Base-by-base conservation (phyloP, 2,329 filamentous ascomycete genomes). In the Ophiostoma sp. region DNA sequence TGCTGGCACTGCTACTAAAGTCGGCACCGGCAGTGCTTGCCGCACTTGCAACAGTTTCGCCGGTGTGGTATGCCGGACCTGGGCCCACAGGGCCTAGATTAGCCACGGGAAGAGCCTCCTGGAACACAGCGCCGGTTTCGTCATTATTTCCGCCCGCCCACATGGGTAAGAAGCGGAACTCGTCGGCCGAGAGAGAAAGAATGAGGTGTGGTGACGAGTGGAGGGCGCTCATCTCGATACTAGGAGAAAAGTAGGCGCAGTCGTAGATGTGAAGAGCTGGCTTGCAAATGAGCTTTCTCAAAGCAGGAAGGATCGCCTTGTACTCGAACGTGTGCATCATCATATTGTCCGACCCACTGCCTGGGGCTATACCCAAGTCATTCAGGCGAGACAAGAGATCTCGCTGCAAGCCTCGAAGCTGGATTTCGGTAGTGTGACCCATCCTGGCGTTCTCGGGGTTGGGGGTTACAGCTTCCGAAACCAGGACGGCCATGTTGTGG, bases 121-220 rank as follows among this genome's bases (percentile, higher is more conserved):
- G 80, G 69, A 83, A 84, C 1, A 86, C 83, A 6, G 82, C 83
- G 31, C 84, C 83, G 4, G 82, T 84, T 20, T 81, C 81, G 72
- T 86, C 84, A 71, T 86, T 80, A 62, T 79, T 77, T 1, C 80
- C 89, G 4, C 85, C 88, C 0, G 87, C 88, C 87, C 87, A 91
- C 4, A 90, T 79, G 0, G 89, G 88, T 3, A 91, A 80, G 73
- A 83, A 90, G 70, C 85, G 85, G 73, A 86, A 83, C 77, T 91
- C 89, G 1, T 84, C 3, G 8, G 86, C 81, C 0, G 79, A 78
- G 1, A 91, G 80, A 5, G 80, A 82, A 0, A 88, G 80, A 0
- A 89, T 76, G 33, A 86, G 73, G 73, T 86, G 82, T 2, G 78
- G 77, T 0, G 80, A 82, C 4, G 67, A 44, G 4, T 81, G 73